Conservation (phyloP, 768 basidiomycete species). For the Butyriboletus loyo region DNA sequence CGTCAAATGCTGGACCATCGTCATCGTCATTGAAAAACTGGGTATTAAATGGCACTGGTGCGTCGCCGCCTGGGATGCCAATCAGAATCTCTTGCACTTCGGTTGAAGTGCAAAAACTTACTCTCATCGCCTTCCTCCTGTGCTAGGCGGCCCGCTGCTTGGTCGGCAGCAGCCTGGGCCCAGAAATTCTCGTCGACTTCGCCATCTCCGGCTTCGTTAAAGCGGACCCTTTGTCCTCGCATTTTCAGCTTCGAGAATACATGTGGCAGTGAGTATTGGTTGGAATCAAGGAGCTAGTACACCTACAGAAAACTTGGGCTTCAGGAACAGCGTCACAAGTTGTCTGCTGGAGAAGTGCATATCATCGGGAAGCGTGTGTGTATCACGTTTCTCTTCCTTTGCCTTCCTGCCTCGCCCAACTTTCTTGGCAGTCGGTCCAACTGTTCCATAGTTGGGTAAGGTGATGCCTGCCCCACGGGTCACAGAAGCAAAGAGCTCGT, state of each 20-base stretch:
- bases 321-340: conserved; percentile 88
- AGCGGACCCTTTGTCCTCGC: conserved; percentile 64
- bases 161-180: conserved; percentile 90
- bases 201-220: conserved; percentile 66
- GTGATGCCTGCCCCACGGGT: conserved; percentile 69
- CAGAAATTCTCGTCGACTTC: conserved; percentile 97
- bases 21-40: conserved; percentile 98
- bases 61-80: conserved; percentile 38
- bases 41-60: conserved; percentile 79
- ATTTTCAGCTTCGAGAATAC: conserved; percentile 67
- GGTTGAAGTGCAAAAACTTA: conserved; percentile 30
- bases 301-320: conserved; percentile 90
- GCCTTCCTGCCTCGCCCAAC: conserved; percentile 46
- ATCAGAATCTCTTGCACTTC: conserved; percentile 9
- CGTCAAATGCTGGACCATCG: conserved; percentile 71
- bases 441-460: conserved; percentile 50
- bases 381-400: conserved; percentile 61
- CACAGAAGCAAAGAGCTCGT: conserved; percentile 76
- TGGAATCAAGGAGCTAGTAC: background rate
- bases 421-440: conserved; percentile 26
- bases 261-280: background rate
- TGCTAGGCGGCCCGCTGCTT: conserved; percentile 55
- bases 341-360: conserved; percentile 95
- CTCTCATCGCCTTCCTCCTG: conserved; percentile 64
- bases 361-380: conserved; percentile 87